A percentile compares a stretch with the other conserved stretches of the same genome.
Conservation (phyloP, 2,329 filamentous ascomycete genomes). For the Bipolaris oryzae region DNA sequence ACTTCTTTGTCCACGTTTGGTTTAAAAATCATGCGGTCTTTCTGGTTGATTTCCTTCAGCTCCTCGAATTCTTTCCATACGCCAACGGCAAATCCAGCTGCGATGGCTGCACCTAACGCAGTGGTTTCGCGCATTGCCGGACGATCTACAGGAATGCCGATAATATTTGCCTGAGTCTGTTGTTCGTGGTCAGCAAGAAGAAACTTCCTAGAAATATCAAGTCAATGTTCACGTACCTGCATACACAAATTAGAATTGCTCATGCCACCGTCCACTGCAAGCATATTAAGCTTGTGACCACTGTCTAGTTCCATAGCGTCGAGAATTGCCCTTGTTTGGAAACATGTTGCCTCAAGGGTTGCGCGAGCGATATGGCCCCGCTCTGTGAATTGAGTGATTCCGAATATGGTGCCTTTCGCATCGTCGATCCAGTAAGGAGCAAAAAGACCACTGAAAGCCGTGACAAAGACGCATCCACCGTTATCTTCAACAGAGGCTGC, state of each 20-base stretch:
- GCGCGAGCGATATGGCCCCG: constrained; percentile 86
- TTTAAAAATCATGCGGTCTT: constrained; percentile 71
- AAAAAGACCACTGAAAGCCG: constrained; percentile 88
- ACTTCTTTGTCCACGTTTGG: constrained; percentile 67
- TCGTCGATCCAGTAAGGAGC: constrained; percentile 96
- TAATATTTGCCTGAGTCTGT: constrained; percentile 81
- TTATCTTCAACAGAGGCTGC: constrained; percentile 73
- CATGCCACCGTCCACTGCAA: constrained; percentile 89
- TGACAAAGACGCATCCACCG: constrained; percentile 84
- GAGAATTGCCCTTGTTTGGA: constrained; percentile 89
- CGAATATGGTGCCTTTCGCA: constrained; percentile 82
- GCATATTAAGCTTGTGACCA: constrained; percentile 72
- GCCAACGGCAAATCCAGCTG: constrained; percentile 81
- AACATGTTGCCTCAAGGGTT: constrained; percentile 89
- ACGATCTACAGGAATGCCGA: constrained; percentile 80
- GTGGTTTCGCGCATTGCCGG: constrained; percentile 91
- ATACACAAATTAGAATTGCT: constrained; percentile 88
- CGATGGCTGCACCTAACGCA: constrained; percentile 84
- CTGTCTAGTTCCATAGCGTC: constrained; percentile 91
- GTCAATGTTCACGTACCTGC: constrained; percentile 58
- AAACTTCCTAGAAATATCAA: neutral
- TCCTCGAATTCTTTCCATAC: constrained; percentile 80
- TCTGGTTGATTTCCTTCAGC: constrained; percentile 73
- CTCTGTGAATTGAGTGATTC: constrained; percentile 83
- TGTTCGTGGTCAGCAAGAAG: constrained; percentile 21